Percentiles rank a stretch among this genome's conserved stretches.
phyloP scores from a whole-genome alignment of 306 rosid genomes.

The Ormosia semicastrata region DNA sequence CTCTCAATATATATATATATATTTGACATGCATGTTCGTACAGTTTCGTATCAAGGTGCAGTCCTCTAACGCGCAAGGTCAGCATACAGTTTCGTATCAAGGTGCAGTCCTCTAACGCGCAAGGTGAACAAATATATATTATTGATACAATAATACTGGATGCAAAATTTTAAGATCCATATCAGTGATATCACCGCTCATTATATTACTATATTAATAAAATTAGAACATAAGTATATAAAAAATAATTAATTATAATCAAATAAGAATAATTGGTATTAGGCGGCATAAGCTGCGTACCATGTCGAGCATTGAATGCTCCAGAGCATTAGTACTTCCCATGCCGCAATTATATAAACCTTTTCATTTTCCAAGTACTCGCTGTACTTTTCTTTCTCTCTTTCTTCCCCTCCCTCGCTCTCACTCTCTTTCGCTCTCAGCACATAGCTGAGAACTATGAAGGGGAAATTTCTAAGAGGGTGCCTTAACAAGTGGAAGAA shows the following conservation, averaged over 20 bases:
- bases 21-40: slow-evolving; percentile 53
- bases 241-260: no score
- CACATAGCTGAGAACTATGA: slow-evolving; percentile 27
- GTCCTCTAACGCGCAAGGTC: slow-evolving; percentile 1
- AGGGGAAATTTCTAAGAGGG: slow-evolving; percentile 43
- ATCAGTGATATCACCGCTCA: not conserved
- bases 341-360: slow-evolving; percentile 56
- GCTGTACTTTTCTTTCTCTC: slow-evolving; percentile 31
- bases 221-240: no score
- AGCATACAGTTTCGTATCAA: slow-evolving; percentile 61
- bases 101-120: slow-evolving; percentile 26
- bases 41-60: slow-evolving; percentile 57
- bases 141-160: not conserved
- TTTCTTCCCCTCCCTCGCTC: not conserved
- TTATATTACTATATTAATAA: no score
- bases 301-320: slow-evolving; percentile 51
- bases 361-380: slow-evolving; percentile 38
- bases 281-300: slow-evolving; percentile 38
- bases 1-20: not conserved
- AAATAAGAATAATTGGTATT: not conserved
- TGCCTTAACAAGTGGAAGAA: slow-evolving; percentile 74
- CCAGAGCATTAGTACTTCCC: slow-evolving; percentile 27
- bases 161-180: not conserved
- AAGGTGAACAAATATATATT: not conserved
- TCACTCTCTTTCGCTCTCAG: not conserved